These are phyloP conservation scores for Lepidium africanum DNA, from an alignment of 345 rosid genomes.

Conservation along the genomic window DNA sequence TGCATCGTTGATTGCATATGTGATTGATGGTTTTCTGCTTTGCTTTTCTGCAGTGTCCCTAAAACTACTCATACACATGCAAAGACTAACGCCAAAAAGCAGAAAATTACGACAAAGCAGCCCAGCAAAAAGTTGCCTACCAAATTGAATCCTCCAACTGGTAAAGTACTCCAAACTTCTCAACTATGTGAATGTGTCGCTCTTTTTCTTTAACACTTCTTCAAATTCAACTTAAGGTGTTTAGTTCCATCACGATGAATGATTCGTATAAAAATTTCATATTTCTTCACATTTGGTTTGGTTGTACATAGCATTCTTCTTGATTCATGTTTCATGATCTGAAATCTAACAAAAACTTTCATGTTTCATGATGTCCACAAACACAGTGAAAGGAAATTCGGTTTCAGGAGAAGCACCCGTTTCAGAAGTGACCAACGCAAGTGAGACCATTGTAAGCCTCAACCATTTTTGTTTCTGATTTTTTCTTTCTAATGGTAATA, in stretches of 20 bases:
- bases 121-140: constrained; percentile 22
- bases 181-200: background rate
- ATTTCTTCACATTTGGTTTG: background rate
- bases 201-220: background rate
- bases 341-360: background rate
- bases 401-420: constrained; percentile 23
- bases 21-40: background rate
- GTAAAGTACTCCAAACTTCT: constrained; percentile 26
- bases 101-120: constrained; percentile 22
- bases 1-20: background rate
- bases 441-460: constrained; percentile 20
- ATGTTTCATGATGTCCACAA: constrained; percentile 5
- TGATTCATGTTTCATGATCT: background rate
- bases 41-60: constrained; percentile 26
- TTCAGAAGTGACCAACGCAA: constrained; percentile 18
- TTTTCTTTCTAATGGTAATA: background rate
- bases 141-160: constrained; percentile 25
- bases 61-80: constrained; percentile 13
- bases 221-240: background rate
- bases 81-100: constrained; percentile 21
- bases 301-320: background rate
- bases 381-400: background rate
- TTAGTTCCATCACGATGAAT: background rate
- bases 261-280: background rate
- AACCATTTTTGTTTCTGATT: background rate